Base-by-base conservation (phyloP, 2,329 filamentous ascomycete genomes). In the Boeremia exigua region DNA sequence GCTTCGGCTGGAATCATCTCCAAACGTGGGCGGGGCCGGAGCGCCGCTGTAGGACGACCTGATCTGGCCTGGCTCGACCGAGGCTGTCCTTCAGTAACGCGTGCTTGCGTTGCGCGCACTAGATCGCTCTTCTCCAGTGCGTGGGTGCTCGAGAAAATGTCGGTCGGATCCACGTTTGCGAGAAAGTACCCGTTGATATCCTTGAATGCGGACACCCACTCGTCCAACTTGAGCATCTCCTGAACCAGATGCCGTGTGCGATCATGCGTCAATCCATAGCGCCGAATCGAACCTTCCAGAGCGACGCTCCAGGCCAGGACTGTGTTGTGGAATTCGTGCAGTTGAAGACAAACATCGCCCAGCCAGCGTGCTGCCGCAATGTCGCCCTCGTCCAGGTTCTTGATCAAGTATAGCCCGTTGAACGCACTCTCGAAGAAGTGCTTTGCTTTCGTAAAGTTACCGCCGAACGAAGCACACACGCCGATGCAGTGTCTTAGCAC, bases 331-430 rank as follows among this genome's bases (percentile, higher is more conserved):
- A 66, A 60, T 36, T 74, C 63, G 30, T 66, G 65, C 11, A 68
- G 56, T 9, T 71, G 65, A 2, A 74, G 53, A 46, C 71, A 74
- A 12, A 64, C 60, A 47, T 74, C 71, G 8, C 71, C 71, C 10
- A 74, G 61, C 70, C 71, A 73, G 12, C 68, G 63, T 15, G 69
- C 67, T 19, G 71, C 69, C 11, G 71, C 69, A 30, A 73, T 70
- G 43, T 73, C 70, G 3, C 69, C 71, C 34, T 72, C 69, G 33
- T 73, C 71, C 2, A 72, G 47, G 12, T 61, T 59, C 11, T 37
- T 44, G 10, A 61, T 52, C 14, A 67, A 45, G 43, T 69, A 69
- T 6, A 64, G 59, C 2, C 62, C 61, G 17, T 65, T 63, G 29
- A 71, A 65, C 2, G 68, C 65, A 19, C 59, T 64, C 37, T 71